phyloP scores from a whole-genome alignment of 208 protist genomes.

The Strigomonas galati region DNA sequence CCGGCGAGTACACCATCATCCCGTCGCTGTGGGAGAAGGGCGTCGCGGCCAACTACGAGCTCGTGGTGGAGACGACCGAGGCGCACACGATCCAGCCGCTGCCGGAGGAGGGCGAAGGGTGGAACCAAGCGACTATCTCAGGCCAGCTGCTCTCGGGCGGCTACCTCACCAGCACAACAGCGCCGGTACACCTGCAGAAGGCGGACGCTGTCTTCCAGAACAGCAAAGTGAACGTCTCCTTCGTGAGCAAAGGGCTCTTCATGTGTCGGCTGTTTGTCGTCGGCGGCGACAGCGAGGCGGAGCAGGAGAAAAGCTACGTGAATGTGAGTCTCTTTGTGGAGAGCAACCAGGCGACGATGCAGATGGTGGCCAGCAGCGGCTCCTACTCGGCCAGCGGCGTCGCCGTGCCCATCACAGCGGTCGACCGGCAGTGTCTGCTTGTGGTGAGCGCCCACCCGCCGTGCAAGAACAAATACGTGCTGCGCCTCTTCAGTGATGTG shows the following conservation, averaged over 20 bases:
- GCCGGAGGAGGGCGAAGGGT: slow-evolving; percentile 41
- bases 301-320: slow-evolving; percentile 20
- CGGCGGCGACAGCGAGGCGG: slow-evolving; percentile 29
- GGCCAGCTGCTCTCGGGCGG: slow-evolving; percentile 31
- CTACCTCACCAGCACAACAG: slow-evolving; percentile 10
- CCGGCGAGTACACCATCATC: slow-evolving; percentile 71
- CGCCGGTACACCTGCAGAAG: slow-evolving; percentile 27
- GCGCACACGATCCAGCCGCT: slow-evolving; percentile 37
- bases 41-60: slow-evolving; percentile 43
- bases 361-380: slow-evolving; percentile 50
- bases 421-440: slow-evolving; percentile 44
- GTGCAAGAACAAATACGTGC: slow-evolving; percentile 48
- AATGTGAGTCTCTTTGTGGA: slow-evolving; percentile 60
- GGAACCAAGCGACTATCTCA: slow-evolving; percentile 35
- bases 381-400: slow-evolving; percentile 42
- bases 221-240: slow-evolving; percentile 41
- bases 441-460: slow-evolving; percentile 50
- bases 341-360: slow-evolving; percentile 43
- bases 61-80: slow-evolving; percentile 69
- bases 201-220: slow-evolving; percentile 55
- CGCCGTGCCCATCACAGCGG: slow-evolving; percentile 38
- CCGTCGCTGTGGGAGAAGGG: slow-evolving; percentile 61
- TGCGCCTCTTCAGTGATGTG: slow-evolving; percentile 56
- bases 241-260: slow-evolving; percentile 30
- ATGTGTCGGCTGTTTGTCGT: slow-evolving; percentile 53